Percentiles rank a stretch among this genome's conserved stretches.
Evolutionary conservation across 73 alveolate species (phyloP).

Genomic region (Uronychia binucleata): DNA sequence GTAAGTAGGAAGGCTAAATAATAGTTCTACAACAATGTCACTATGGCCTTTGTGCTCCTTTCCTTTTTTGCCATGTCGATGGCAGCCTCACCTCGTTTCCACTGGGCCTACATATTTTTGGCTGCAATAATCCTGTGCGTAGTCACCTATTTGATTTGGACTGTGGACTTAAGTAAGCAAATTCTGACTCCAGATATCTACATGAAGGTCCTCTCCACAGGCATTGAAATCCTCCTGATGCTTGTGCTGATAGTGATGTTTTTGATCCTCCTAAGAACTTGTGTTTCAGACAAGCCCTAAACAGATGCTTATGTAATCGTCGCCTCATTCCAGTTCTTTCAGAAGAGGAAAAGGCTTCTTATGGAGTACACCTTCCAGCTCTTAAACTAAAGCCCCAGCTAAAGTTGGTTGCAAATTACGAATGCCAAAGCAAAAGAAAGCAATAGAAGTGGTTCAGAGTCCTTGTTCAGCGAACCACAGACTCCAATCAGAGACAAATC

Average conservation of each 20-base stretch:
- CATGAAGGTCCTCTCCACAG: not conserved
- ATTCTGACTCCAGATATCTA: not conserved
- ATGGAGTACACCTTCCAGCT: not conserved
- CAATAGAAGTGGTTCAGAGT: not conserved
- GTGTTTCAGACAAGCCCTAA: no score
- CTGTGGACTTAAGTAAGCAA: not conserved
- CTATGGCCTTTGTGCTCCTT: not conserved
- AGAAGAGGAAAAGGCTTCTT: not conserved
- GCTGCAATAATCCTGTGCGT: not conserved
- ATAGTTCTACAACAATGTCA: not conserved
- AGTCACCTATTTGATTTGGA: not conserved
- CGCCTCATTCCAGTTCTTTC: not conserved
- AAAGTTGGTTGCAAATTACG: not conserved
- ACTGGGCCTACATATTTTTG: not conserved
- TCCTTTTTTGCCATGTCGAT: not conserved
- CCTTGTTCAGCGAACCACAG: not conserved
- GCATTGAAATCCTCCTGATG: not conserved
- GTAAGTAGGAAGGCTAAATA: not conserved
- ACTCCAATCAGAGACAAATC: not conserved
- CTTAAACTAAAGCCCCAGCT: not conserved
- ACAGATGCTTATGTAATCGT: not conserved
- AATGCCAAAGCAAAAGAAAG: not conserved
- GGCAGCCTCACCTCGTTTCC: not conserved
- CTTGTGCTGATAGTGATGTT: not conserved
- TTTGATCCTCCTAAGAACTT: not conserved